Conservation (phyloP, 202 grass and related monocot genomes). For the Schoenoplectus triqueter region DNA sequence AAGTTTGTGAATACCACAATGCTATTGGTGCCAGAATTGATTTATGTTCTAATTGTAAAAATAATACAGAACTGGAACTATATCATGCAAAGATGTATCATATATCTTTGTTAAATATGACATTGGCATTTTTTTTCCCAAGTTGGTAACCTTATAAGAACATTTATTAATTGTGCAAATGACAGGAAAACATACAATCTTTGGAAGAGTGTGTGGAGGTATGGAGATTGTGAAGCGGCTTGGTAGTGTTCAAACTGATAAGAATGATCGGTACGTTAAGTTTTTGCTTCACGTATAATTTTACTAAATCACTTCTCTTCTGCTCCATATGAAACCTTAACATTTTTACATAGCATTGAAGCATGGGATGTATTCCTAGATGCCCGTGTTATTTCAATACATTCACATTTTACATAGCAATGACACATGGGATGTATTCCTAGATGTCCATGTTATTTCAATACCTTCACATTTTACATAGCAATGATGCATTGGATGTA, state of each 20-base stretch:
- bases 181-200: slow-evolving; percentile 97
- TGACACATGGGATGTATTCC: too few species aligned
- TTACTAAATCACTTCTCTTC: neutral
- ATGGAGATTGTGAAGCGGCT: slow-evolving; percentile 94
- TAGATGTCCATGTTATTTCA: too few species aligned
- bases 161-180: neutral
- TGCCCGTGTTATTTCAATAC: neutral
- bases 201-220: slow-evolving; percentile 83
- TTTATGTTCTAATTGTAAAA: neutral
- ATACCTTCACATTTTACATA: too few species aligned
- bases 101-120: neutral
- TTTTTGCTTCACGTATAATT: neutral
- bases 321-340: neutral
- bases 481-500: too few species aligned
- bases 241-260: slow-evolving; percentile 95
- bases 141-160: neutral
- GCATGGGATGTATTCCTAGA: neutral
- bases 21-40: neutral
- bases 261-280: slow-evolving; percentile 64
- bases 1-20: neutral
- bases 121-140: neutral
- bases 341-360: neutral
- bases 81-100: neutral
- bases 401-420: too few species aligned
- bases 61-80: neutral